Conservation (phyloP, 1,284 basidiomycete species). For the Trichosporon inkin region DNA sequence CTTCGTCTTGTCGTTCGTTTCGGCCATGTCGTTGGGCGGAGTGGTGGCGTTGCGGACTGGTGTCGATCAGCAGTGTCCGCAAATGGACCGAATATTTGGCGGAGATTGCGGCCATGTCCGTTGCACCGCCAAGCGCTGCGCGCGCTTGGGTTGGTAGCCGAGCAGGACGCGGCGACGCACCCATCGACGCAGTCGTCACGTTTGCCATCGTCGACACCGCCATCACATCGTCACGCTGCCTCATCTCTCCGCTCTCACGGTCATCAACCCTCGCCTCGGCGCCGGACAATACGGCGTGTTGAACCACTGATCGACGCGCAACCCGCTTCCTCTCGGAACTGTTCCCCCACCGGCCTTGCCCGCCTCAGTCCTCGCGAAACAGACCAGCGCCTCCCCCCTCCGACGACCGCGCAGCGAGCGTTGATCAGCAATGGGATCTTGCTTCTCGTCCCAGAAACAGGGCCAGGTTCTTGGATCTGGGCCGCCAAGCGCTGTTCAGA, state of each 20-base stretch:
- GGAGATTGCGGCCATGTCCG: neutral
- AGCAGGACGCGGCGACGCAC: no score
- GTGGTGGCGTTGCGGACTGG: neutral
- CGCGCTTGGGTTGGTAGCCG: no score
- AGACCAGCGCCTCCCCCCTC: neutral
- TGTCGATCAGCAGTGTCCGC: neutral
- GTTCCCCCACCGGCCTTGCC: no score
- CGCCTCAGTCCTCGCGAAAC: neutral
- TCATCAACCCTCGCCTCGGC: no score
- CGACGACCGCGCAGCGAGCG: neutral
- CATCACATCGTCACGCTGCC: no score
- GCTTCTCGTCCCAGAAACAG: conserved; percentile 1
- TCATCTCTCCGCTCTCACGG: no score
- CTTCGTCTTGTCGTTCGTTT: conserved; percentile 13
- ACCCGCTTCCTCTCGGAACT: no score
- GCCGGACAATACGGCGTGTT: no score
- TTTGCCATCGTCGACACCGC: no score
- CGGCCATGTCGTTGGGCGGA: neutral
- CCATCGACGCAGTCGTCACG: no score
- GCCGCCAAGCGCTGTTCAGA: neutral
- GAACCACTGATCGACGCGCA: no score
- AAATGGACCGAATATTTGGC: neutral
- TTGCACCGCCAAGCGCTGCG: neutral
- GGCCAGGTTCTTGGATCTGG: conserved; percentile 4
- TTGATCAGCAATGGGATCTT: neutral